Evolutionary conservation across 225 moss, liverwort and hornwort species (phyloP), one percentile per base, ranked within the genome.

Genomic region (Bryum argenteum): DNA sequence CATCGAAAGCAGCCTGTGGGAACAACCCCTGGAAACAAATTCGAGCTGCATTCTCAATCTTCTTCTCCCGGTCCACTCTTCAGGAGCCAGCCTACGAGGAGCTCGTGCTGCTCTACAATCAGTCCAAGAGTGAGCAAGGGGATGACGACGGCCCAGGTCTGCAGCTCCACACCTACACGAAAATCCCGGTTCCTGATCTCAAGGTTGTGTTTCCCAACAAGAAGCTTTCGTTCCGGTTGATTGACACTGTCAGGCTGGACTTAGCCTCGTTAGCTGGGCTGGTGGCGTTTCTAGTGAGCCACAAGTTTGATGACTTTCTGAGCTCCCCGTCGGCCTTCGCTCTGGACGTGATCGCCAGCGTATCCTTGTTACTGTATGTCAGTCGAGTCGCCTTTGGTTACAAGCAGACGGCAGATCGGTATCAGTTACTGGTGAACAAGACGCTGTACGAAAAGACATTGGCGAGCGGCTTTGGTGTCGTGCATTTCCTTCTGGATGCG

Each of bases 151-250:
- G 53, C 1, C 78, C 88, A 37, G 75, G 81, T 33, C 72, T 95
- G 43, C 88, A 81, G 66, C 91, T 95, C 53, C 91, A 93, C 50
- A 93, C 90, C 1, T 93, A 93, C 1, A 81, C 79, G 1, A 86
- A 70, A 42, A 93, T 95, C 17, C 91, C 92, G 39, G 81, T 95
- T 61, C 91, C 92, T 33, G 92, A 91, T 69, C 92, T 95, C 15
- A 95, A 92, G 88, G 92, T 95, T 22, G 88, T 91, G 38, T 93
- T 93, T 64, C 95, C 93, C 4, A 88, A 80, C 80, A 93, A 95
- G 77, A 93, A 93, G 74, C 92, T 95, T 58, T 93, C 88, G 10
- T 95, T 89, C 66, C 88, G 95, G 69, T 72, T 91, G 72, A 84
- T 95, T 15, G 95, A 95, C 66, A 91, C 89, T 3, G 92, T 95